Evolutionary conservation across 1,284 basidiomycete genomes (phyloP).

Genomic region (Rhodotorula sp.): DNA sequence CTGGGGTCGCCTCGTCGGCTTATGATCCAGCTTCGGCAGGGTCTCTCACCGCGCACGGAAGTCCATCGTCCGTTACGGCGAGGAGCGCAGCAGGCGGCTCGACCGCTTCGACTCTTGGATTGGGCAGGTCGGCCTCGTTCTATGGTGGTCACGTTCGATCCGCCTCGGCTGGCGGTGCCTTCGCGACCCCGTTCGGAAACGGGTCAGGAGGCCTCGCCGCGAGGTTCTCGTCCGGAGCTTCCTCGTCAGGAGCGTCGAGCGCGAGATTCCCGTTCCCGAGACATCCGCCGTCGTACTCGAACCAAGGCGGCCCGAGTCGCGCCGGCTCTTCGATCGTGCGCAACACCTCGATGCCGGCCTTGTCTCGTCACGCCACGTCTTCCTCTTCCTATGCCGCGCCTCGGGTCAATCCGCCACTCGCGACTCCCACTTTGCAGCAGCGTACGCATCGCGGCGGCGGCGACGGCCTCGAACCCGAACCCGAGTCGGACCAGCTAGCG

Average conservation of each 20-base stretch:
- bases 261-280: conserved; percentile 34
- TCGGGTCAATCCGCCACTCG: conserved; percentile 2
- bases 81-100: conserved; percentile 21
- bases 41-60: conserved; percentile 36
- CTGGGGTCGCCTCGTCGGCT: neutral
- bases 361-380: conserved; percentile 13
- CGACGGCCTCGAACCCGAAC: neutral
- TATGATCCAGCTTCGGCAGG: conserved; percentile 49
- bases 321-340: conserved; percentile 10
- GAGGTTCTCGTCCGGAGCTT: neutral
- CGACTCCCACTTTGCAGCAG: neutral
- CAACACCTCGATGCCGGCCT: conserved; percentile 21
- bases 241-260: conserved; percentile 20
- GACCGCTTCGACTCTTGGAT: conserved; percentile 25
- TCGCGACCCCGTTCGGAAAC: too few relatives aligned
- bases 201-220: neutral
- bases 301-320: neutral
- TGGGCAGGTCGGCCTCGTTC: conserved; percentile 11
- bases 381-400: conserved; percentile 6
- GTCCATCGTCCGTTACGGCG: conserved; percentile 31
- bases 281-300: conserved; percentile 21
- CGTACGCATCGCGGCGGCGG: neutral
- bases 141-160: neutral
- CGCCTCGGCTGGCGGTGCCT: neutral
- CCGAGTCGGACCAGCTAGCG: neutral